These are phyloP conservation scores for Babesia microti DNA, from an alignment of 169 alveolate species.

Conservation along the genomic window DNA sequence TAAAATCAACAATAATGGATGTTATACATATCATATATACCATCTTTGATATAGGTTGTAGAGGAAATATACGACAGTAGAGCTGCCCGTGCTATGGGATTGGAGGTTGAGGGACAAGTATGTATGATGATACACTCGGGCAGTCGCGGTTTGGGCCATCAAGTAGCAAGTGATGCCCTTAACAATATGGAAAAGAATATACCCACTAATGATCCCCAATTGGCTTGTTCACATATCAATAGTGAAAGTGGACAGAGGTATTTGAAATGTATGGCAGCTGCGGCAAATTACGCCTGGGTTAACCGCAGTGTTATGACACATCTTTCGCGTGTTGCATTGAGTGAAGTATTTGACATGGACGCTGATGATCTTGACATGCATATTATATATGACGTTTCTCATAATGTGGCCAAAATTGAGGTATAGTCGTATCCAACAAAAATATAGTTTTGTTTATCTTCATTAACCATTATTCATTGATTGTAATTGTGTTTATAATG, in stretches of 20 bases:
- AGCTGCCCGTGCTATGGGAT: slow-evolving; percentile 76
- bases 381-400: slow-evolving; percentile 78
- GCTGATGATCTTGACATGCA: slow-evolving; percentile 84
- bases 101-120: slow-evolving; percentile 62
- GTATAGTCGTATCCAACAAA: slow-evolving; percentile 4
- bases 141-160: slow-evolving; percentile 80
- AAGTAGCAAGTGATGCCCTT: slow-evolving; percentile 73
- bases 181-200: slow-evolving; percentile 69
- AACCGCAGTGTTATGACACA: slow-evolving; percentile 64
- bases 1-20: slow-evolving; percentile 1
- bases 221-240: slow-evolving; percentile 72
- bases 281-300: slow-evolving; percentile 84
- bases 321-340: slow-evolving; percentile 42
- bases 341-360: slow-evolving; percentile 56
- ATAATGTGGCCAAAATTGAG: slow-evolving; percentile 77
- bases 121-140: slow-evolving; percentile 80
- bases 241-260: slow-evolving; percentile 71
- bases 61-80: slow-evolving; percentile 68
- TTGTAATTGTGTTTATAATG: too few species aligned
- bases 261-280: slow-evolving; percentile 76
- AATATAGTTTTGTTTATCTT: not conserved
- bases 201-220: slow-evolving; percentile 65
- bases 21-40: not conserved
- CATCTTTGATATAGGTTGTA: slow-evolving; percentile 44
- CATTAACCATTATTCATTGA: not conserved